Evolutionary conservation across 1,284 basidiomycete genomes (phyloP).

Genomic region (Trametes versicolor): DNA sequence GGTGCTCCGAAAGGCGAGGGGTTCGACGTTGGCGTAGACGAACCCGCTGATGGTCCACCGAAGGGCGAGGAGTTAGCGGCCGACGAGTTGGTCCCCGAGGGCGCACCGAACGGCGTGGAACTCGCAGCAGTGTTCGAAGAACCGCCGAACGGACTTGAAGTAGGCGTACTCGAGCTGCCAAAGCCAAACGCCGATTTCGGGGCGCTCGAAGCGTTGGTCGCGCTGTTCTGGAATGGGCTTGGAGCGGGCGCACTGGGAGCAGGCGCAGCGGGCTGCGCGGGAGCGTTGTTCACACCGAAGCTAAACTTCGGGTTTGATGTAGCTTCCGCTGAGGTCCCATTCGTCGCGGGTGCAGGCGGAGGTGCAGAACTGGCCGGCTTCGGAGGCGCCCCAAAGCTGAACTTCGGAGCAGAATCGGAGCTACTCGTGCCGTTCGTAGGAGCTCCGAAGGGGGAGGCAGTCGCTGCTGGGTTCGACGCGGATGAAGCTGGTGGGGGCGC

Average conservation of each 20-base stretch:
- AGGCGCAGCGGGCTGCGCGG: slow-evolving; percentile 22
- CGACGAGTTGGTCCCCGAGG: slow-evolving; percentile 6
- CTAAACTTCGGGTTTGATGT: slow-evolving; percentile 38
- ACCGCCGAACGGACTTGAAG: slow-evolving; percentile 25
- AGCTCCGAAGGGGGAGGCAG: slow-evolving; percentile 10
- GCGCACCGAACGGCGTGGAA: slow-evolving; percentile 14
- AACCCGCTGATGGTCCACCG: neutral
- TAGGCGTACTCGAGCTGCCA: slow-evolving; percentile 12
- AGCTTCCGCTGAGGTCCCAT: slow-evolving; percentile 8
- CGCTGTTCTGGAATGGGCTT: slow-evolving; percentile 18
- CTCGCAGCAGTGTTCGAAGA: slow-evolving; percentile 7
- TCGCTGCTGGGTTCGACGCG: slow-evolving; percentile 7
- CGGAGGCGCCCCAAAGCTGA: slow-evolving; percentile 44
- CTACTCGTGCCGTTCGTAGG: neutral
- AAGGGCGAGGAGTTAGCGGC: slow-evolving; percentile 17
- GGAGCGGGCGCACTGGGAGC: slow-evolving; percentile 14
- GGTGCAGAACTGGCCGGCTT: slow-evolving; percentile 21
- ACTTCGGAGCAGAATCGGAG: slow-evolving; percentile 38
- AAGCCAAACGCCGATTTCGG: slow-evolving; percentile 18
- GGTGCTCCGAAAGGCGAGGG: slow-evolving; percentile 23
- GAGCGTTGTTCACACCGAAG: slow-evolving; percentile 36
- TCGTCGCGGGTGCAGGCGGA: slow-evolving; percentile 13
- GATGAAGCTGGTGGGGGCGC: slow-evolving; percentile 23
- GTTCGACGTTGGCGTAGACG: slow-evolving; percentile 10
- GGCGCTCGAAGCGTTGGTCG: slow-evolving; percentile 10